A percentile compares a stretch with the other conserved stretches of the same genome.
Conservation (phyloP, 2,329 filamentous ascomycete species). For the Chaetothyriales sp. region DNA sequence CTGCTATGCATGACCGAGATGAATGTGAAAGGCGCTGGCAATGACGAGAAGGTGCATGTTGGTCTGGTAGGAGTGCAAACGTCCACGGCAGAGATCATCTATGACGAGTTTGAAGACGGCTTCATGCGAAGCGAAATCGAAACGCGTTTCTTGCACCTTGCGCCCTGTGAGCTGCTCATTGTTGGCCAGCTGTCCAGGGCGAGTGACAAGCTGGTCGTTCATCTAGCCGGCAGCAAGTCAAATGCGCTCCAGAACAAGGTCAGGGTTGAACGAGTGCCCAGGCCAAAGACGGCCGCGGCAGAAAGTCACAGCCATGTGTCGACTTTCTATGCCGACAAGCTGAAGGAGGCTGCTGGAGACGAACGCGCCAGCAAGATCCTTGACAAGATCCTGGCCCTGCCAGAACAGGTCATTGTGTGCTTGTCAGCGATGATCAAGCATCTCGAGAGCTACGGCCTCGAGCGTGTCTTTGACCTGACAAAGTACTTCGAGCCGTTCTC, state of each 20-base stretch:
- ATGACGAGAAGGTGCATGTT: conserved; percentile 84
- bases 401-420: conserved; percentile 77
- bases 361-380: conserved; percentile 53
- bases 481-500: conserved; percentile 97
- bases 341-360: conserved; percentile 44
- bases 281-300: conserved; percentile 64
- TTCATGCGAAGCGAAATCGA: conserved; percentile 97
- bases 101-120: conserved; percentile 89
- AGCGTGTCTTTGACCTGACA: conserved; percentile 90
- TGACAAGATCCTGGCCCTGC: conserved; percentile 71
- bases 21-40: conserved; percentile 62
- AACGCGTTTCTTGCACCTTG: conserved; percentile 85
- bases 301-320: conserved; percentile 81
- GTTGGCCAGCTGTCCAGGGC: conserved; percentile 80
- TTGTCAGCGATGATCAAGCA: conserved; percentile 94
- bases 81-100: conserved; percentile 86
- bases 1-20: conserved; percentile 82
- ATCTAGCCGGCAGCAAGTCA: conserved; percentile 74
- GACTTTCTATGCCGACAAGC: conserved; percentile 77
- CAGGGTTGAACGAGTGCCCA: conserved; percentile 64
- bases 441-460: conserved; percentile 75
- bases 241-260: conserved; percentile 88
- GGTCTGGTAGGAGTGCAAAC: conserved; percentile 90
- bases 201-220: conserved; percentile 80
- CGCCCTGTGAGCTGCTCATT: conserved; percentile 86